Base-by-base conservation (phyloP, 129 eudicot genomes). In the Ambrosia trifida region DNA sequence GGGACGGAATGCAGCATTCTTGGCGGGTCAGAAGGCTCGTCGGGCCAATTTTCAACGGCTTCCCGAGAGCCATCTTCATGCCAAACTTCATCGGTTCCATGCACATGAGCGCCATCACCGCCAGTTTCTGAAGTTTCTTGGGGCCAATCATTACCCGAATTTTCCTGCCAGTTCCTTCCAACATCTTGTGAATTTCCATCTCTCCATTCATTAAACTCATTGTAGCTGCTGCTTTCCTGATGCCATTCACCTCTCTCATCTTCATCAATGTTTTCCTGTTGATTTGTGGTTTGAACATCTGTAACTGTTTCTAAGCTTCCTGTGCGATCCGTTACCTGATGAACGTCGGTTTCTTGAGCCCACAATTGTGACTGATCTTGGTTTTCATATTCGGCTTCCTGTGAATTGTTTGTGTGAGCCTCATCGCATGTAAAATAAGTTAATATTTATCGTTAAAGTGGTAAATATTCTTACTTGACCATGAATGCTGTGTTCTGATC, bases 401-500 rank as follows among this genome's bases (percentile, higher is more conserved):
- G 82, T 31, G 72, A 70, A 79, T 76, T 47, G 57, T 78, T 79
- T 78, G 79, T 36, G 63, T 72, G 60, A 79, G 79, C 44, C 81
- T 75, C 85, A 31, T 80, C 72, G 79, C 64, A 78, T 73, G 73
- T 70, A 70, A 78, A 71, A 78, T 76, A 82, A 78, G 38, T 64
- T 59, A 54, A 33, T 72, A 44, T 54, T 54, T 72, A 67, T 71
- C 69, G 76, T 71, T 68, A 77, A 73, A 66, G 10, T 75, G 59
- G 56, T 82, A 74, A 36, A 0, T 87, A 86, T 87, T 84, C 95
- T 83, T 72, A 83, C 98, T 78, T 89, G 96, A 70, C 83, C 85
- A 72, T 82, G 92, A 69, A 87, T 89, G 47, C 82, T 80, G 75
- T 72, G 83, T 76, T 95, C 97, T 69, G 88, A 85, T 84, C 88